Conservation (phyloP, 768 basidiomycete genomes). For the Psilocybe cubensis region DNA sequence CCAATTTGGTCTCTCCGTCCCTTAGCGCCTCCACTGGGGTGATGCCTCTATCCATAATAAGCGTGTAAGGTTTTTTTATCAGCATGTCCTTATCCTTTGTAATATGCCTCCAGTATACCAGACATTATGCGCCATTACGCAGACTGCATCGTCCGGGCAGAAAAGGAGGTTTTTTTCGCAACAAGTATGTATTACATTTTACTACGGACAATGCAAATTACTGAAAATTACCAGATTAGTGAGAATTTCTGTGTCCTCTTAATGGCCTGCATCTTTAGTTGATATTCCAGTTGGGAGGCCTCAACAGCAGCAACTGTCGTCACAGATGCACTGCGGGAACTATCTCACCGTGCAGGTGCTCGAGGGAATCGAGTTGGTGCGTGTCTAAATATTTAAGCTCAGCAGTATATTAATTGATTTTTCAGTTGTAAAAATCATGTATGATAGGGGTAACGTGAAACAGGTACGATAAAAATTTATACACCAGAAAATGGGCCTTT, state of each 20-base stretch:
- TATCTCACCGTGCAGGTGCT: conserved; percentile 6
- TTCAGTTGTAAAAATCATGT: conserved; percentile 14
- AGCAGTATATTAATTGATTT: neutral
- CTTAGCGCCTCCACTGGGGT: conserved; percentile 10
- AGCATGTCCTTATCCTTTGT: neutral
- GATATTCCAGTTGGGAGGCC: conserved; percentile 4
- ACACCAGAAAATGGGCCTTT: neutral
- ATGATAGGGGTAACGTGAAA: conserved; percentile 14
- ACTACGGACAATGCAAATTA: neutral
- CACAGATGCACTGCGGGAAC: conserved; percentile 6
- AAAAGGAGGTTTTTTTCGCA: conserved; percentile 16
- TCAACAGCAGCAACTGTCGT: conserved; percentile 3
- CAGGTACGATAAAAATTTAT: conserved; percentile 2
- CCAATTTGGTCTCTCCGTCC: conserved; percentile 9
- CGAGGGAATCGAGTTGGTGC: conserved; percentile 2
- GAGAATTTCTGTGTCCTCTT: neutral
- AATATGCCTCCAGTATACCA: neutral
- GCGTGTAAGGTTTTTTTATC: conserved; percentile 5
- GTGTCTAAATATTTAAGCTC: neutral
- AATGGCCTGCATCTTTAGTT: no score
- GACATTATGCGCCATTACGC: conserved; percentile 15
- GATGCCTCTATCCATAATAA: conserved; percentile 11
- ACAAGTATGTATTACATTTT: conserved; percentile 2
- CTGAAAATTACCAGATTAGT: neutral
- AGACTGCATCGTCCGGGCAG: conserved; percentile 14